These are phyloP conservation scores for Eragrostis tef DNA, from an alignment of 202 grass and related monocot species.

Conservation along the genomic window DNA sequence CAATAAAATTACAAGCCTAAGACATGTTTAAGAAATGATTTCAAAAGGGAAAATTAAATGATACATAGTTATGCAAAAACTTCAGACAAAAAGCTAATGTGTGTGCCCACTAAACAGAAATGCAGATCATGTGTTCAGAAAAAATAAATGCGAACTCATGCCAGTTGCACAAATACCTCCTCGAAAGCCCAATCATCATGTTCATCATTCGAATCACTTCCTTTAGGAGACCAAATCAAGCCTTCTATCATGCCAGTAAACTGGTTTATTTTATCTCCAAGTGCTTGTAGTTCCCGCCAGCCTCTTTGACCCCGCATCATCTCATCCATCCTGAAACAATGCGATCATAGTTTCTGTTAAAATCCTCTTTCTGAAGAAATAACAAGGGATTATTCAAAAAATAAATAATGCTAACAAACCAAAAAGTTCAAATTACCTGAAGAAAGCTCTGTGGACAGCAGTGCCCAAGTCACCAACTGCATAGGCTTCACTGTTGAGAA, in stretches of 20 bases:
- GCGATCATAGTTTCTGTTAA: conserved; percentile 31
- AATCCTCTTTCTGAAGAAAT: conserved; percentile 29
- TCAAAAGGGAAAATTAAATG: neutral
- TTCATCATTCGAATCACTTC: conserved; percentile 52
- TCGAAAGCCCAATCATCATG: conserved; percentile 75
- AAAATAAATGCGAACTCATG: neutral
- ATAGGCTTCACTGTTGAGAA: conserved; percentile 76
- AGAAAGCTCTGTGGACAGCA: conserved; percentile 75
- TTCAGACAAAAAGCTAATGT: conserved; percentile 16
- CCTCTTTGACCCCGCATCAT: conserved; percentile 99
- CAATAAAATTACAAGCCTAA: neutral
- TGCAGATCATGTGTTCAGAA: neutral
- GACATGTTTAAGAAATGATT: conserved; percentile 7
- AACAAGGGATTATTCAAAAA: neutral
- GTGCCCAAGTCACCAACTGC: conserved; percentile 71
- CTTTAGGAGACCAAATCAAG: conserved; percentile 91
- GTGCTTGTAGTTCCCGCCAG: conserved; percentile 83
- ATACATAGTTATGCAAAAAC: neutral
- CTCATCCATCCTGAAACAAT: conserved; percentile 89
- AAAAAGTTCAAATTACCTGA: conserved; percentile 61
- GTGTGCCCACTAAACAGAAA: neutral
- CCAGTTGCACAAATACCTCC: conserved; percentile 64
- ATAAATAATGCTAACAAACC: neutral
- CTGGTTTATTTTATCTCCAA: conserved; percentile 95
- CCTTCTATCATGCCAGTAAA: conserved; percentile 98